These are phyloP conservation scores for Berkeleyomyces rouxiae DNA, from an alignment of 2,329 filamentous ascomycete genomes.

Conservation along the genomic window DNA sequence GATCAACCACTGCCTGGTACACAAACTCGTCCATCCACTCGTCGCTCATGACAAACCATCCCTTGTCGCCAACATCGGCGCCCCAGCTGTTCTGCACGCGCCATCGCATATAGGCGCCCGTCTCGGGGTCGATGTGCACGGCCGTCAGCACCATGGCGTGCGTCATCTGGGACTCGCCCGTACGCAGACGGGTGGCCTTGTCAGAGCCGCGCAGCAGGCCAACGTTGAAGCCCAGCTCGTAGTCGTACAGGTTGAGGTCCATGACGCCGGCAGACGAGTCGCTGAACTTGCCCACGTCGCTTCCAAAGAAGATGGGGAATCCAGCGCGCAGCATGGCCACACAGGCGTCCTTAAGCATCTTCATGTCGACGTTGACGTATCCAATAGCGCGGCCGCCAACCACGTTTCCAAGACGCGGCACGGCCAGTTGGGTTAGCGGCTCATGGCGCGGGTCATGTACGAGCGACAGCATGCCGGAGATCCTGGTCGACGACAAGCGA, in stretches of 20 bases:
- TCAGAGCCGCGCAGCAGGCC: constrained; percentile 48
- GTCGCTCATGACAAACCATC: constrained; percentile 84
- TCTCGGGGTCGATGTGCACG: constrained; percentile 54
- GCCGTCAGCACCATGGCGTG: constrained; percentile 85
- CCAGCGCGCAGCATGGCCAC: constrained; percentile 65
- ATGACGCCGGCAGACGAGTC: constrained; percentile 55
- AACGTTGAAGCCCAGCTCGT: constrained; percentile 70
- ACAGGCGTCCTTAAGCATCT: constrained; percentile 52
- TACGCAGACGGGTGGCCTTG: constrained; percentile 58
- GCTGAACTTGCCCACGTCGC: constrained; percentile 71
- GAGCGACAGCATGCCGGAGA: constrained; percentile 59
- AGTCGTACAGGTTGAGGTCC: constrained; percentile 63
- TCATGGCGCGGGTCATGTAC: constrained; percentile 74
- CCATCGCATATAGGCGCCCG: constrained; percentile 55
- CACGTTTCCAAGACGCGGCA: constrained; percentile 65
- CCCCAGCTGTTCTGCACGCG: constrained; percentile 82
- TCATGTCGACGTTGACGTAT: constrained; percentile 71
- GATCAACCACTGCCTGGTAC: constrained; percentile 75
- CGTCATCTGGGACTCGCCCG: constrained; percentile 69
- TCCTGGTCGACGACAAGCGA: constrained; percentile 36
- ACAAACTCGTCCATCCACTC: constrained; percentile 65
- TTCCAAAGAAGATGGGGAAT: constrained; percentile 74
- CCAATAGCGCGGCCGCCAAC: constrained; percentile 58
- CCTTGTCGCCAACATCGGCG: constrained; percentile 49
- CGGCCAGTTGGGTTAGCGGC: constrained; percentile 55